Conservation (phyloP, 169 alveolate genomes). For the Plasmodium fragile region DNA sequence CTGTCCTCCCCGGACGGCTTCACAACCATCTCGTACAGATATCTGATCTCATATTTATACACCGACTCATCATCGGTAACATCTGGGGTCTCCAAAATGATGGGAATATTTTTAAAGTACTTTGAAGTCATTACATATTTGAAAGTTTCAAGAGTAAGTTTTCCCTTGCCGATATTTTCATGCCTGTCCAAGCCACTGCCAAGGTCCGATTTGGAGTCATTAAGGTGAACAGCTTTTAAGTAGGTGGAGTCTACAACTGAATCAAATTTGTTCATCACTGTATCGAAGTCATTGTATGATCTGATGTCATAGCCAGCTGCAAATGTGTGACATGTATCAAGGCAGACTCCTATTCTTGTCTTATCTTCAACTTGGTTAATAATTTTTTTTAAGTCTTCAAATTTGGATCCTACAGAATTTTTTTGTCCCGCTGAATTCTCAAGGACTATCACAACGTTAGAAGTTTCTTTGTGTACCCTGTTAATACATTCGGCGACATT, state of each 20-base stretch:
- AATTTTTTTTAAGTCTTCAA: constrained; percentile 90
- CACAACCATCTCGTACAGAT: constrained; percentile 81
- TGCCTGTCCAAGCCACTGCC: constrained; percentile 92
- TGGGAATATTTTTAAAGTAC: constrained; percentile 89
- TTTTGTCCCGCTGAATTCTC: constrained; percentile 94
- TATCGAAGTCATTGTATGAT: constrained; percentile 84
- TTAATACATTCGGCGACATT: constrained; percentile 88
- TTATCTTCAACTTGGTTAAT: constrained; percentile 86
- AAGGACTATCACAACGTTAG: constrained; percentile 86
- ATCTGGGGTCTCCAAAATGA: constrained; percentile 92
- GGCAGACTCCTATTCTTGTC: constrained; percentile 91
- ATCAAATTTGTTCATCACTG: constrained; percentile 88
- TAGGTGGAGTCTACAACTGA: constrained; percentile 86
- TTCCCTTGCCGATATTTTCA: constrained; percentile 92
- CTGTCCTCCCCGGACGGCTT: neutral
- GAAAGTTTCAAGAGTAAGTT: constrained; percentile 89
- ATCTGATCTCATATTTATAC: constrained; percentile 88
- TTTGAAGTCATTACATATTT: constrained; percentile 87
- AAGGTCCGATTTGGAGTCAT: constrained; percentile 91
- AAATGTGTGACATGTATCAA: constrained; percentile 93
- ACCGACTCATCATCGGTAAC: constrained; percentile 85
- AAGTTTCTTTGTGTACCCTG: constrained; percentile 87
- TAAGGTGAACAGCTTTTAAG: constrained; percentile 91
- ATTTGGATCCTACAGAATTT: constrained; percentile 89
- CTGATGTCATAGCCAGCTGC: constrained; percentile 93